A percentile compares a stretch with the other conserved stretches of the same genome.
Evolutionary conservation across 2,329 filamentous ascomycete species (phyloP).

Genomic region (Exserohilum turcica): DNA sequence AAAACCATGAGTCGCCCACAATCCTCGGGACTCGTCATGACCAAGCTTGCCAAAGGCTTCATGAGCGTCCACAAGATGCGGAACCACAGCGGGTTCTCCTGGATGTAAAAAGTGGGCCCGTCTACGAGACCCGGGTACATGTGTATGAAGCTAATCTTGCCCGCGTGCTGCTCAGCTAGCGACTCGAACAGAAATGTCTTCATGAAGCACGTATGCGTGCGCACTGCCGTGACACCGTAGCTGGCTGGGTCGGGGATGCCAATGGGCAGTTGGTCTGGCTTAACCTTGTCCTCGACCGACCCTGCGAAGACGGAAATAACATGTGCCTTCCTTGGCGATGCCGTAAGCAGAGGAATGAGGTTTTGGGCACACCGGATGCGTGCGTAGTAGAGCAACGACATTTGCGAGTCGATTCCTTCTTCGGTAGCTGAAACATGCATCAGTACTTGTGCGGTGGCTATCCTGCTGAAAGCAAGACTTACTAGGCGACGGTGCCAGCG

Average conservation of each 20-base stretch:
- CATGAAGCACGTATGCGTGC: conserved; percentile 41
- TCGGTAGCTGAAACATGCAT: conserved; percentile 41
- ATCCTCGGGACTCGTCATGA: conserved; percentile 28
- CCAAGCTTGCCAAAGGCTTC: conserved; percentile 30
- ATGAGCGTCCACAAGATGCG: conserved; percentile 31
- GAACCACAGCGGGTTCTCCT: conserved; percentile 38
- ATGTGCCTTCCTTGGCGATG: conserved; percentile 24
- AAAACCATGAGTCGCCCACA: conserved; percentile 44
- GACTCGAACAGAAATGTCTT: conserved; percentile 38
- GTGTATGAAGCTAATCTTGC: conserved; percentile 39
- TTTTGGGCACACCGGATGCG: conserved; percentile 49
- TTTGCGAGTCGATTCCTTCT: conserved; percentile 46
- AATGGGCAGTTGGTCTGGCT: conserved; percentile 33
- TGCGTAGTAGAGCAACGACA: conserved; percentile 44
- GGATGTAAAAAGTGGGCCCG: conserved; percentile 32
- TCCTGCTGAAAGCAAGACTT: conserved; percentile 23
- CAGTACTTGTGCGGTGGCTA: conserved; percentile 44
- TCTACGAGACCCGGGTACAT: conserved; percentile 43
- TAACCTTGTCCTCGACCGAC: conserved; percentile 33
- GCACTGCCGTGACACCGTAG: conserved; percentile 36
- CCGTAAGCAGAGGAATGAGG: conserved; percentile 44
- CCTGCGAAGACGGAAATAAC: conserved; percentile 46
- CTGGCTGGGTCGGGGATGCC: conserved; percentile 23
- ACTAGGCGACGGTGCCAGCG: conserved; percentile 52
- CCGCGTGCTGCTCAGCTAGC: conserved; percentile 30